Percentiles rank a stretch among this genome's conserved stretches.
Conservation (phyloP, 2,329 filamentous ascomycete genomes). For the Fusarium albosuccineum region DNA sequence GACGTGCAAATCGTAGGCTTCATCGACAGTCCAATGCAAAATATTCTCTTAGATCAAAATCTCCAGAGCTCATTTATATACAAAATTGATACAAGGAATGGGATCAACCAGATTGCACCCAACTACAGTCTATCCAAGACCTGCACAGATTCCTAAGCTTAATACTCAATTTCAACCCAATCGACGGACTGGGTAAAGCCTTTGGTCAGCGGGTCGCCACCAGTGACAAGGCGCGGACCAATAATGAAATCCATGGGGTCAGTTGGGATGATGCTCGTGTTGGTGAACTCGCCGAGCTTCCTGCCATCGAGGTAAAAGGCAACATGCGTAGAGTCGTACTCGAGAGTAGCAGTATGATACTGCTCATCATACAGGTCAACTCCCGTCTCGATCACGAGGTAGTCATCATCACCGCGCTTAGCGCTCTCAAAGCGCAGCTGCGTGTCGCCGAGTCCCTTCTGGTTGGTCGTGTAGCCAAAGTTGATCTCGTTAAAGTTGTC, state of each 20-base stretch:
- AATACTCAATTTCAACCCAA: slow-evolving; percentile 31
- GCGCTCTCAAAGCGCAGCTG: slow-evolving; percentile 33
- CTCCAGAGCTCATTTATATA: no score
- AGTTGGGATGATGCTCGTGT: slow-evolving; percentile 27
- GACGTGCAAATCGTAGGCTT: no score
- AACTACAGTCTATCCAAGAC: no score
- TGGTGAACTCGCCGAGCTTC: slow-evolving; percentile 24
- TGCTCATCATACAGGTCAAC: slow-evolving; percentile 29
- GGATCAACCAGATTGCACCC: no score
- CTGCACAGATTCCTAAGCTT: no score
- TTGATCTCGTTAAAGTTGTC: slow-evolving; percentile 38
- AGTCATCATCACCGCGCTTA: slow-evolving; percentile 7
- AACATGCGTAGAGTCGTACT: slow-evolving; percentile 30
- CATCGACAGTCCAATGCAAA: no score
- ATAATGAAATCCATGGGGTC: slow-evolving; percentile 34
- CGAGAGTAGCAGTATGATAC: slow-evolving; percentile 32
- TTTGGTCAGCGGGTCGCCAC: not conserved
- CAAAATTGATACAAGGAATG: no score
- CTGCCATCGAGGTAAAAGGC: slow-evolving; percentile 30
- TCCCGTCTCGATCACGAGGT: slow-evolving; percentile 21
- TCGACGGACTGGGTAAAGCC: slow-evolving; percentile 34
- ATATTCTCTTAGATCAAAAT: no score
- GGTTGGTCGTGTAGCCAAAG: slow-evolving; percentile 36
- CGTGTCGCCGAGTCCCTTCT: slow-evolving; percentile 15
- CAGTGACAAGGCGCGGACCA: slow-evolving; percentile 25